Evolutionary conservation across 345 rosid genomes (phyloP), one percentile per base, ranked within the genome.

Genomic region (Microcos paniculata): DNA sequence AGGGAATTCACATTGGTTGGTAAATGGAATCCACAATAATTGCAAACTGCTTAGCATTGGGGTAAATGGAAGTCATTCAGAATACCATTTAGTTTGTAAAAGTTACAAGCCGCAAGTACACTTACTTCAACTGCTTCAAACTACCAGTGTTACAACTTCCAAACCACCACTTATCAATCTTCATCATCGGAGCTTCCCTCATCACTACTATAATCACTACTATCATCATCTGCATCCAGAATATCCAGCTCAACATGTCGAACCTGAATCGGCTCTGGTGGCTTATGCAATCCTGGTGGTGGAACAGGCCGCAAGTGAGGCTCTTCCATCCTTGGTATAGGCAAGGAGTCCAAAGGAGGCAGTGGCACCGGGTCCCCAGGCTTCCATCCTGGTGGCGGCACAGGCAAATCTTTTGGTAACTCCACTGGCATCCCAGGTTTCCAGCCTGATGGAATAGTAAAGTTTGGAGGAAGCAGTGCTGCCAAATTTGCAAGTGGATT

Each of bases 401-500:
- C 78, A 15, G 93, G 93, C 80, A 93, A 81, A 82, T 90, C 87
- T 33, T 72, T 86, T 0, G 95, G 94, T 80, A 95, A 78, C 72
- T 86, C 91, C 77, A 96, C 96, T 0, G 99, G 97, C 98, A 91
- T 93, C 71, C 97, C 98, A 0, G 96, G 98, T 76, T 92, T 92
- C 99, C 99, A 96, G 10, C 97, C 99, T 0, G 97, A 77, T 0
- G 98, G 99, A 62, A 95, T 86, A 0, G 80, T 80, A 35, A 94
- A 78, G 67, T 90, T 88, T 0, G 87, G 78, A 15, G 97, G 94
- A 81, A 94, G 85, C 68, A 93, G 74, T 33, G 88, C 86, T 21
- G 89, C 78, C 52, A 94, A 74, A 76, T 83, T 78, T 3, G 77
- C 83, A 33, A 78, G 83, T 1, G 79, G 79, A 68, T 79, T 76